Evolutionary conservation across 208 protist species (phyloP), one percentile per base, ranked within the genome.

Genomic region (Acanthamoeba sp.): DNA sequence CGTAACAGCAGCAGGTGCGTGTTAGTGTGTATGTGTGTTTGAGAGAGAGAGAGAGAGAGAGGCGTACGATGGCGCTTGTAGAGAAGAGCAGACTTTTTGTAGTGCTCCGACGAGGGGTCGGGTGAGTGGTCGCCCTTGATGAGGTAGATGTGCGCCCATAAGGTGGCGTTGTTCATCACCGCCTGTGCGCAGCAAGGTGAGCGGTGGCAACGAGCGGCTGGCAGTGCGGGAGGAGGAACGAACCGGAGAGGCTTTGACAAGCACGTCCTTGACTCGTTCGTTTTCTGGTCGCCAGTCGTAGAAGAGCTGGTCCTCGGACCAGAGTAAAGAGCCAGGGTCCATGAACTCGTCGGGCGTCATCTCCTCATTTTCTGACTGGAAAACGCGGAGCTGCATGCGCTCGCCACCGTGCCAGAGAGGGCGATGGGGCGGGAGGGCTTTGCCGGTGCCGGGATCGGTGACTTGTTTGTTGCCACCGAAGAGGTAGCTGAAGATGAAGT

Each of bases 121-220:
- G 87, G 89, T n/a, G 89, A 76, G 66, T 66, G 29, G n/a, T 52
- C 38, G 9, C 66, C 76, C 20, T 94, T 84, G 5, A 85, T 52
- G 6, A 96, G 24, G 73, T 94, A 95, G 36, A 95, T 64, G 64
- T 96, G 95, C 52, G 94, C 94, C n/a, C 85, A 96, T 20, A 96
- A 34, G 38, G 84, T 92, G 38, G 85, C 95, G 50, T 96, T 96
- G 62, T 96, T 93, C 42, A 95, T 9, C 18, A 96, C 29, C 27
- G 9, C 22, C 40, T 95, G 52, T 80, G 29, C 14, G 7, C 29
- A 40, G 36, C 42, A 66, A 45, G 66, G 52, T 24, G 57, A 90
- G 7, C 38, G 24, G 29, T 36, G 69, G 18, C 24, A 78, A 20
- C 12, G 38, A 18, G 38, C 69, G 69, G 0, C 55, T 20, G 22